These are phyloP conservation scores for Lolium multiflorum DNA, from an alignment of 176 grass and related monocot genomes.

Conservation along the genomic window DNA sequence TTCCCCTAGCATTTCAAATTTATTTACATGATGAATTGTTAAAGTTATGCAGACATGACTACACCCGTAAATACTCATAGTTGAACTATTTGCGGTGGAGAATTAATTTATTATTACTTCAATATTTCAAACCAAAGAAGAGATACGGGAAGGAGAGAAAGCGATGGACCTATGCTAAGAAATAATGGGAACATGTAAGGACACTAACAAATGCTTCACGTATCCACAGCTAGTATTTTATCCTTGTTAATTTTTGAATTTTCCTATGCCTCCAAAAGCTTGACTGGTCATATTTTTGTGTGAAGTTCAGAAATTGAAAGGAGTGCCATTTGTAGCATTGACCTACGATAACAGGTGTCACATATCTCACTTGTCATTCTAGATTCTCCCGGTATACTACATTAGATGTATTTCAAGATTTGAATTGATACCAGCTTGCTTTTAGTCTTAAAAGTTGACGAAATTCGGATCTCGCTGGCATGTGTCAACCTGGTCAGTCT, in stretches of 20 bases:
- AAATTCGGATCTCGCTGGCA: too few species aligned
- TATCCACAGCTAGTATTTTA: too few species aligned
- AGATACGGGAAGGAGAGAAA: background rate
- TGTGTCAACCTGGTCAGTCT: too few species aligned
- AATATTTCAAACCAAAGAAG: background rate
- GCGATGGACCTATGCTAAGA: background rate
- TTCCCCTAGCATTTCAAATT: background rate
- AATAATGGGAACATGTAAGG: background rate
- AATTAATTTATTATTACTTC: background rate
- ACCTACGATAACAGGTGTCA: background rate
- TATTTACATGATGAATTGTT: background rate
- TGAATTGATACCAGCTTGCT: background rate
- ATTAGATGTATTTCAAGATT: background rate
- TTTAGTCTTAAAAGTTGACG: too few species aligned
- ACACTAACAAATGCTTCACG: too few species aligned
- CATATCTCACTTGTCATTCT: background rate
- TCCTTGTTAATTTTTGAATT: too few species aligned
- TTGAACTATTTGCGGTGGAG: background rate
- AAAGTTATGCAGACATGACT: background rate
- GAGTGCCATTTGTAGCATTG: background rate
- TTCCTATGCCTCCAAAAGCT: too few species aligned
- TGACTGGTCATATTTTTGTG: background rate
- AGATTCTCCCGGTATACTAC: background rate
- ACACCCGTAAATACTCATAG: background rate
- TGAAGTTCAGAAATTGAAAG: background rate